A percentile compares a stretch with the other conserved stretches of the same genome.
phyloP scores from a whole-genome alignment of 1,284 basidiomycete genomes.

The Pseudomicrostroma phylloplanum region DNA sequence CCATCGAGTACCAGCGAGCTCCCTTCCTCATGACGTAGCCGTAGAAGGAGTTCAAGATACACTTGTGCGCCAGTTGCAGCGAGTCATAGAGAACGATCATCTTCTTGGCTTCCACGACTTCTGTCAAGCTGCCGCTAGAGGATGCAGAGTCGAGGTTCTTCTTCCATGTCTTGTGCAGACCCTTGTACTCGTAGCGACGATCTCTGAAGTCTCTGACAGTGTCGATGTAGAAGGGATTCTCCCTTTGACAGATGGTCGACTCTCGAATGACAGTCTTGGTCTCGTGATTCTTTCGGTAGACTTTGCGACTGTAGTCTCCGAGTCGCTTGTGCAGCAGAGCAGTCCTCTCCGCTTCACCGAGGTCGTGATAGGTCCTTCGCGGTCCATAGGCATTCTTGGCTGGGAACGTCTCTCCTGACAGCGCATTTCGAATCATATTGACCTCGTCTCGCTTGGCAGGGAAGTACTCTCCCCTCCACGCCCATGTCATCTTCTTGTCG shows the following conservation, averaged over 20 bases:
- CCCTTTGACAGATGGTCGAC: constrained; percentile 92
- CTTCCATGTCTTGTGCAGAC: constrained; percentile 98
- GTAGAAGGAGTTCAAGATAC: constrained; percentile 99
- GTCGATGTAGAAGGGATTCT: constrained; percentile 99
- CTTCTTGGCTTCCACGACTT: constrained; percentile 94
- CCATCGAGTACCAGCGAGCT: constrained; percentile 99
- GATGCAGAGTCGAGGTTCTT: constrained; percentile 82
- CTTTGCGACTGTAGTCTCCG: constrained; percentile 95
- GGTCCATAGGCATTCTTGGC: constrained; percentile 68
- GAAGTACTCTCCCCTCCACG: constrained; percentile 98
- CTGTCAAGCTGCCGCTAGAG: constrained; percentile 63
- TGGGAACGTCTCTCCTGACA: constrained; percentile 91
- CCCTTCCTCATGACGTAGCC: constrained; percentile 99
- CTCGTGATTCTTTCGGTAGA: constrained; percentile 99
- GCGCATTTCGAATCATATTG: constrained; percentile 97
- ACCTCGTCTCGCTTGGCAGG: constrained; percentile 95
- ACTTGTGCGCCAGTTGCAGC: constrained; percentile 98
- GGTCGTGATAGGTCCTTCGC: constrained; percentile 74
- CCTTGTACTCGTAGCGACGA: constrained; percentile 98
- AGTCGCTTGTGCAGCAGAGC: constrained; percentile 91
- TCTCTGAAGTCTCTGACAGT: constrained; percentile 96
- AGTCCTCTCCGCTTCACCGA: constrained; percentile 79
- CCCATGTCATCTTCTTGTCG: constrained; percentile 91
- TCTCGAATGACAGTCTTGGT: constrained; percentile 91
- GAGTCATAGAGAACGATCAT: constrained; percentile 99